These are phyloP conservation scores for Stagonosporopsis cucurbitacearum DNA, from an alignment of 2,329 filamentous ascomycete species.

Conservation along the genomic window DNA sequence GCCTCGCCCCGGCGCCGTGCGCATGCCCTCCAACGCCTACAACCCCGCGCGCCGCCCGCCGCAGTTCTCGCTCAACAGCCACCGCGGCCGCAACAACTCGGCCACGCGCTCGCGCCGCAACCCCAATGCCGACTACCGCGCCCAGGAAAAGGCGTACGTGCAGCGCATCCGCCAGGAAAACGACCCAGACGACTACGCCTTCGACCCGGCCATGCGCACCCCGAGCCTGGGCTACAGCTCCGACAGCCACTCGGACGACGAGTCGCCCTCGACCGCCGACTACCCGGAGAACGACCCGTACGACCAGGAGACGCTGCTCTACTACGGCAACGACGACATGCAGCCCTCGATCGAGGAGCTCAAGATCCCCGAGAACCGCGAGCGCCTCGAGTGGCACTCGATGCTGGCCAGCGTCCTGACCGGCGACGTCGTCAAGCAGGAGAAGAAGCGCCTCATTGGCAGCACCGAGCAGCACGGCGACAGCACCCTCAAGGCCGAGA, in stretches of 20 bases:
- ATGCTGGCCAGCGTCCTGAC: constrained; percentile 97
- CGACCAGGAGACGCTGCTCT: constrained; percentile 91
- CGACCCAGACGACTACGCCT: constrained; percentile 68
- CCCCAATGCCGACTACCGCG: constrained; percentile 75
- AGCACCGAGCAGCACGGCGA: constrained; percentile 76
- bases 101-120: constrained; percentile 64
- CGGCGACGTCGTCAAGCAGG: constrained; percentile 95
- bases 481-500: constrained; percentile 69
- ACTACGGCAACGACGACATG: constrained; percentile 87
- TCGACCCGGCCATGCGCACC: constrained; percentile 70
- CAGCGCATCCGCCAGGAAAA: constrained; percentile 86
- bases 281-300: constrained; percentile 83
- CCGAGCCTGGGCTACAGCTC: constrained; percentile 70
- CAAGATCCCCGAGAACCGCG: constrained; percentile 83
- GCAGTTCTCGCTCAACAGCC: constrained; percentile 55
- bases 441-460: constrained; percentile 93
- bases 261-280: constrained; percentile 84
- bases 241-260: constrained; percentile 88
- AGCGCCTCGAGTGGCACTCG: constrained; percentile 95
- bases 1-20: constrained; percentile 51
- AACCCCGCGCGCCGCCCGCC: constrained; percentile 56
- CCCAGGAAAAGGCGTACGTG: constrained; percentile 93
- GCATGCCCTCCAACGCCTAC: constrained; percentile 59
- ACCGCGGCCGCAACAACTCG: constrained; percentile 64
- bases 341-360: constrained; percentile 90